Base-by-base conservation (phyloP, 495 filamentous ascomycete species). In the Neurospora sp. region DNA sequence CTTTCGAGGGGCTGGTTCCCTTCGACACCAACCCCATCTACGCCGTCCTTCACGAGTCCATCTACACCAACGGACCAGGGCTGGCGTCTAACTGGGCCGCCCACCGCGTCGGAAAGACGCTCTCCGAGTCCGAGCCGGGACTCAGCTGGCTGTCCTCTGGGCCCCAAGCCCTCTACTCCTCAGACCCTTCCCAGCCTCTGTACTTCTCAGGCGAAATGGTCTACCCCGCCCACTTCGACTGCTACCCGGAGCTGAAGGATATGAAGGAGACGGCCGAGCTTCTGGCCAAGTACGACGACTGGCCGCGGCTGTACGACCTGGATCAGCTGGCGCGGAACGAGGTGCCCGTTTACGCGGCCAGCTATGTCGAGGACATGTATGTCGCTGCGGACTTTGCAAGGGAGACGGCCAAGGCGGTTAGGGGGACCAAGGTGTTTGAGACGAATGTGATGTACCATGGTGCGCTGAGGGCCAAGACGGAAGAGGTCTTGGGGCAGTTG, bases 201-300 rank as follows among this genome's bases (percentile, higher is more conserved):
- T 91, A 86, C 73, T 97, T 98, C 83, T 93, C 92, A 0, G 95
- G 95, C 71, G 95, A 98, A 81, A 97, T 96, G 93, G 86, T 97
- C 70, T 97, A 89, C 80, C 90, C 90, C 8, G 91, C 90, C 78
- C 91, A 93, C 85, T 94, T 97, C 75, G 87, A 91, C 37, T 88
- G 89, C 27, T 94, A 92, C 78, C 80, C 88, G 2, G 93, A 94
- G 77, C 88, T 98, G 6, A 79, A 78, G 31, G 82, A 88, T 35
- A 76, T 98, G 70, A 84, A 85, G 39, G 83, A 87, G 16, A 90
- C 86, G 0, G 94, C 94, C 1, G 81, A 94, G 1, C 84, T 89
- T 2, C 83, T 98, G 16, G 96, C 95, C 8, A 73, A 83, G 3
- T 83, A 84, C 38, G 77, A 82, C 10, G 86, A 89, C 69, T 98